Conservation (phyloP, 2,329 filamentous ascomycete species). For the Didymella segeticola region DNA sequence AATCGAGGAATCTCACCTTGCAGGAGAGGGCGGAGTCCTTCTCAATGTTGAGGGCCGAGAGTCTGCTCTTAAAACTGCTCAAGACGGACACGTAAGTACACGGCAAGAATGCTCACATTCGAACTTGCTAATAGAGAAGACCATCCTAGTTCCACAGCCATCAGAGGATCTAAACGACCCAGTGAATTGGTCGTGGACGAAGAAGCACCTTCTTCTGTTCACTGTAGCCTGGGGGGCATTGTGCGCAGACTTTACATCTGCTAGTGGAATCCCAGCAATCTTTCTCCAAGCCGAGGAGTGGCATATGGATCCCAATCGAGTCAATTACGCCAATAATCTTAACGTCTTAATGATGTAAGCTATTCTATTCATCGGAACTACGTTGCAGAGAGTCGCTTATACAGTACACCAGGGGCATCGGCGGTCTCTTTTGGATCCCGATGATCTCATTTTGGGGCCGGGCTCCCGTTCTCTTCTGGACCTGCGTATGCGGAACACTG, state of each 20-base stretch:
- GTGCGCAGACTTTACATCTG: conserved; percentile 27
- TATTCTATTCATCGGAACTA: not conserved
- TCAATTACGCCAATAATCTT: conserved; percentile 2
- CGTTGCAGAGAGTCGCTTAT: not conserved
- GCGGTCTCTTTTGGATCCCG: conserved; percentile 33
- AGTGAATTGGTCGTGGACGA: conserved; percentile 41
- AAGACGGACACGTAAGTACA: conserved; percentile 1
- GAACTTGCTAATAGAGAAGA: conserved; percentile 5
- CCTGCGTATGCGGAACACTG: conserved; percentile 24
- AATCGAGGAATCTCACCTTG: too few relatives aligned
- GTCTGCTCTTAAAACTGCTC: not conserved
- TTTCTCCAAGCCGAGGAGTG: conserved; percentile 17
- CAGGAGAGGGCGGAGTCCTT: too few relatives aligned
- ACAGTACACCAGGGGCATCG: conserved; percentile 19
- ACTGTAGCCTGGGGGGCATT: conserved; percentile 23
- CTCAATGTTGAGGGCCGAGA: not conserved
- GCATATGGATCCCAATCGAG: conserved; percentile 4
- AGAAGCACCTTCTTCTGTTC: conserved; percentile 33
- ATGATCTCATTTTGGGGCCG: conserved; percentile 9
- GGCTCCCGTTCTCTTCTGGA: conserved; percentile 43
- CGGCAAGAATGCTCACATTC: not conserved
- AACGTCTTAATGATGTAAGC: conserved; percentile 16
- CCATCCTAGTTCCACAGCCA: conserved; percentile 33
- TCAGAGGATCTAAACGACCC: conserved; percentile 35
- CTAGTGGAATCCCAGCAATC: conserved; percentile 21